phyloP scores from a whole-genome alignment of 2,329 filamentous ascomycete genomes.

The Rhynchosporium graminicola region DNA sequence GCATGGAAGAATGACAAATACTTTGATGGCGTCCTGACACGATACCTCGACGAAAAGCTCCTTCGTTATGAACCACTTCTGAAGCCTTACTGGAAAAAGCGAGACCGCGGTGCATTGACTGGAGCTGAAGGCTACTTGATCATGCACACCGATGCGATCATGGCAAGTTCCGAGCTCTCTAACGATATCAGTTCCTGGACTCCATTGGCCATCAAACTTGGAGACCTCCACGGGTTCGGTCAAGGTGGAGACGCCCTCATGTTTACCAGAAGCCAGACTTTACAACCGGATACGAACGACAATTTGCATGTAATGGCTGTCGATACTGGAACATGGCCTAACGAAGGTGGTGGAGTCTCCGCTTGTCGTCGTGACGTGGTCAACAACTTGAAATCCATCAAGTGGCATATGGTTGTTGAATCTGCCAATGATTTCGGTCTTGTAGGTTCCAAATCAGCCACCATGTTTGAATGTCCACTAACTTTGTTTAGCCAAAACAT shows the following conservation, averaged over 20 bases:
- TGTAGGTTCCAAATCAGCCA: slow-evolving; percentile 37
- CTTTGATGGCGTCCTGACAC: slow-evolving; percentile 49
- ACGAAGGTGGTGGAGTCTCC: slow-evolving; percentile 49
- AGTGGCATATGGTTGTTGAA: slow-evolving; percentile 53
- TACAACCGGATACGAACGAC: slow-evolving; percentile 45
- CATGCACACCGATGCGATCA: slow-evolving; percentile 40
- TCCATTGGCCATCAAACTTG: slow-evolving; percentile 42
- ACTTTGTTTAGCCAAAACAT: slow-evolving; percentile 3
- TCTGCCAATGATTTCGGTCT: slow-evolving; percentile 54
- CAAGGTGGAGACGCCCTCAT: slow-evolving; percentile 43
- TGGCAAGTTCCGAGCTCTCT: slow-evolving; percentile 41
- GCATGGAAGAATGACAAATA: slow-evolving; percentile 48
- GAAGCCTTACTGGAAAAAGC: slow-evolving; percentile 45
- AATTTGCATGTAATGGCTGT: slow-evolving; percentile 47
- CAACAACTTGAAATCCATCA: slow-evolving; percentile 49
- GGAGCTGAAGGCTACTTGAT: slow-evolving; percentile 47
- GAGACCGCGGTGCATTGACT: slow-evolving; percentile 43
- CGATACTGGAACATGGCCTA: slow-evolving; percentile 37
- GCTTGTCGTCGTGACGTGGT: slow-evolving; percentile 53
- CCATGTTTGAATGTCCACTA: neutral
- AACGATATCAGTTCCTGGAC: slow-evolving; percentile 41
- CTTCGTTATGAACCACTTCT: slow-evolving; percentile 45
- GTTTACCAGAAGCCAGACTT: slow-evolving; percentile 43
- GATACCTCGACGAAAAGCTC: slow-evolving; percentile 50
- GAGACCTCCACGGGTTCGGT: slow-evolving; percentile 44